Evolutionary conservation across 805 yeast genomes (phyloP), one percentile per base, ranked within the genome.

Genomic region (Nakazawaea siamensis): DNA sequence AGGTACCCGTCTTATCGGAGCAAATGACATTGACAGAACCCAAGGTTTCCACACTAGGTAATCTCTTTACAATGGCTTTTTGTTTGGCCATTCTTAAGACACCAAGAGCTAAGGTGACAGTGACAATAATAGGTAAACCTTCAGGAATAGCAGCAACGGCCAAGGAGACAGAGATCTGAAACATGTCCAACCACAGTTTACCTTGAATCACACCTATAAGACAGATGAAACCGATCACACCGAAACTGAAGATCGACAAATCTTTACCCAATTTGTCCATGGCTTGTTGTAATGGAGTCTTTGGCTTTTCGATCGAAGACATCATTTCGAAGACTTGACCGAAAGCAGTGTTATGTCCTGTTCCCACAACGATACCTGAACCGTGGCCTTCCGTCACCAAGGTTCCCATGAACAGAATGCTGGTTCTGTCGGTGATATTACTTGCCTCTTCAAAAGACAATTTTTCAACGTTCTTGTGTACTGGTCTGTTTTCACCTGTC

Each of bases 121-220:
- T 90, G 27, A 92, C 98, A 55, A 92, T 92, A 49, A 92, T 92
- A 1, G 99, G 98, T 46, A 92, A 70, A 36, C 99, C 99, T 59
- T 92, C 99, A 4, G 99, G 99, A 48, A 92, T 92, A 3, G 98
- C 98, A 33, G 99, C 99, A 14, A 92, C 99, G 3, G 98, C 99
- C 43, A 92, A 67, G 2, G 97, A 87, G 8, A 92, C 99, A 1
- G 96, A 85, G 39, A 92, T 87, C 57, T 90, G 96, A 61, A 92
- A 90, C 97, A 94, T 92, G 43, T 92, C 97, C 39, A 92, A 69
- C 96, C 97, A 88, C 8, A 83, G 71, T 43, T 94, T 80, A 32
- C 98, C 97, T 62, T 92, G 95, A 31, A 85, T 39, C 15, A 92
- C 68, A 39, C 98, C 99, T 46, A 92, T 69, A 16, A 92, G 51